Evolutionary conservation across 345 rosid species (phyloP).

Genomic region (Ailanthus altissimus): DNA sequence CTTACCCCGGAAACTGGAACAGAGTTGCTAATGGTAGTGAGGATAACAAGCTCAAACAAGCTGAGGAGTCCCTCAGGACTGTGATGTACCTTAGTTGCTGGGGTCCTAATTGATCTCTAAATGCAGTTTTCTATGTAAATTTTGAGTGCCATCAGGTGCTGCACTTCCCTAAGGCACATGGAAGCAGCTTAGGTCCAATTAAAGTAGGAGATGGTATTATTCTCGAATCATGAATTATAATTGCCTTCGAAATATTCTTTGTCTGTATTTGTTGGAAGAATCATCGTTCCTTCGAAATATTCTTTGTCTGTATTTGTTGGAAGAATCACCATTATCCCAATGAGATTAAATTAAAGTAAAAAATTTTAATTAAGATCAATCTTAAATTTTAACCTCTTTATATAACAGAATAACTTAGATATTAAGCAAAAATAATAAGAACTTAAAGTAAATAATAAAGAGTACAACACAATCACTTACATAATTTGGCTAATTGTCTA

Average conservation of each 20-base stretch:
- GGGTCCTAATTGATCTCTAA: conserved; percentile 34
- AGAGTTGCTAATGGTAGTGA: conserved; percentile 7
- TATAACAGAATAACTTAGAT: no score
- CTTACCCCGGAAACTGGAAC: not conserved
- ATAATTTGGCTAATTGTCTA: no score
- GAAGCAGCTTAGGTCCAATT: not conserved
- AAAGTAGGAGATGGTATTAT: not conserved
- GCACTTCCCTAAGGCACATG: not conserved
- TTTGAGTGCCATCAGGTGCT: not conserved
- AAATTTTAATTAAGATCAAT: no score
- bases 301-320: not conserved
- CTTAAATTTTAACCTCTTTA: no score
- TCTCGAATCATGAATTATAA: not conserved
- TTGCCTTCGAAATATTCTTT: not conserved
- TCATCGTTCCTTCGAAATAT: not conserved
- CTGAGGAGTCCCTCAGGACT: conserved; percentile 47
- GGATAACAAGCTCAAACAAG: conserved; percentile 30
- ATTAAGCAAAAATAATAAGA: no score
- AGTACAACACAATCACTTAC: no score
- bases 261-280: no score
- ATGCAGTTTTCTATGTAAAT: not conserved
- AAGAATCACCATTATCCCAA: no score
- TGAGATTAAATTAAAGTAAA: no score
- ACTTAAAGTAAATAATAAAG: no score
- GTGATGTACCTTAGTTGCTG: conserved; percentile 49